Percentiles rank a stretch among this genome's conserved stretches.
Evolutionary conservation across 768 basidiomycete species (phyloP).

Genomic region (Kwoniella dejecticola): DNA sequence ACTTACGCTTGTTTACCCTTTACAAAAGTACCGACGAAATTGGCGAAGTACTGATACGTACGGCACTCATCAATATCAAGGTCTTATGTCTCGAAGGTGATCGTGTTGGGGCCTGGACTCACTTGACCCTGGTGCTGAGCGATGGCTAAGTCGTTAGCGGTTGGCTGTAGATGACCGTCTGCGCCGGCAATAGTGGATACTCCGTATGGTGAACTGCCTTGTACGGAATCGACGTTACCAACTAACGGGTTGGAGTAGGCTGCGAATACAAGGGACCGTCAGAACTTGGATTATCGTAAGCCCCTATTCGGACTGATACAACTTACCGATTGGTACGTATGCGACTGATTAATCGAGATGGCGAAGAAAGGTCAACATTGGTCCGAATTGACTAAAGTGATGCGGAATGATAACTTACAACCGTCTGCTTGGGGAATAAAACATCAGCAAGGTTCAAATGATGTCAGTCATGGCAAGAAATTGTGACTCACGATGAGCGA

Average conservation of each 20-base stretch:
- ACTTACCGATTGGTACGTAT: slow-evolving; percentile 63
- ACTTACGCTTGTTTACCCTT: slow-evolving; percentile 35
- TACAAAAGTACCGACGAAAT: slow-evolving; percentile 39
- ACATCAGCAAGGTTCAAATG: background rate
- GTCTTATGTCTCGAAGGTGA: too few relatives aligned
- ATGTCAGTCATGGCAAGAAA: background rate
- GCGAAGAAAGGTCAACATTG: background rate
- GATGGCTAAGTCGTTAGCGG: slow-evolving; percentile 5
- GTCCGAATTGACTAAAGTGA: too few relatives aligned
- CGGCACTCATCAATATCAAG: too few relatives aligned
- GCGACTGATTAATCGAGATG: slow-evolving; percentile 25
- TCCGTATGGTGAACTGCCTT: slow-evolving; percentile 72
- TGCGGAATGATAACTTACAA: slow-evolving; percentile 18
- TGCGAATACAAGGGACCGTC: too few relatives aligned
- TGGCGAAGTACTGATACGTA: slow-evolving; percentile 36
- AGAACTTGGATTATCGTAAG: too few relatives aligned
- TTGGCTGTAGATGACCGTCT: slow-evolving; percentile 44
- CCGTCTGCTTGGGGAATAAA: too few relatives aligned
- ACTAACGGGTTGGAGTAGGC: slow-evolving; percentile 57
- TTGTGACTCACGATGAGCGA: slow-evolving; percentile 60
- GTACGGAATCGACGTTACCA: slow-evolving; percentile 49
- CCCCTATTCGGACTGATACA: background rate
- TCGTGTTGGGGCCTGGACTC: slow-evolving; percentile 3
- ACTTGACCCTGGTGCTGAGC: slow-evolving; percentile 33
- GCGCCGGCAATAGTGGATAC: slow-evolving; percentile 59